These are phyloP conservation scores for Saccharomycopsis selenospora DNA, from an alignment of 805 yeast genomes.

Conservation along the genomic window DNA sequence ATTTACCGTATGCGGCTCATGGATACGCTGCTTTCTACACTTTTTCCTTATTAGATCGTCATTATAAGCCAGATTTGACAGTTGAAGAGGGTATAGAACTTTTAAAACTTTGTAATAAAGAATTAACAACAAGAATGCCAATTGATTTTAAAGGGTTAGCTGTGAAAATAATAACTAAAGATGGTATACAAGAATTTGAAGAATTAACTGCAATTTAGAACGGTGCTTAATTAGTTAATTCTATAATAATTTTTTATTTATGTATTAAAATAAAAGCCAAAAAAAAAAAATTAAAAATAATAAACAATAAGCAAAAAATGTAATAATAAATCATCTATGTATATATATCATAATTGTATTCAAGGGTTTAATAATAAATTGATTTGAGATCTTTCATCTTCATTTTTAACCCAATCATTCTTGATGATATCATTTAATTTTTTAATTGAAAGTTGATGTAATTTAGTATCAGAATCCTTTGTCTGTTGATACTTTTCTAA, in stretches of 20 bases:
- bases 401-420: conserved; percentile 26
- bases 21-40: conserved; percentile 98
- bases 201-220: conserved; percentile 21
- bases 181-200: conserved; percentile 44
- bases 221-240: no score
- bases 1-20: conserved; percentile 93
- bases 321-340: no score
- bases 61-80: conserved; percentile 70
- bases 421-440: conserved; percentile 33
- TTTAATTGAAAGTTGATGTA: conserved; percentile 32
- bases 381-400: no score
- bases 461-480: conserved; percentile 25
- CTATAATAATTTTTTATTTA: no score
- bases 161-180: conserved; percentile 59
- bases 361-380: no score
- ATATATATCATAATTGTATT: no score
- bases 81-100: conserved; percentile 73
- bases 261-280: no score
- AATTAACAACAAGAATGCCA: conserved; percentile 79
- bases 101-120: conserved; percentile 65
- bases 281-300: no score
- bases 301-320: no score
- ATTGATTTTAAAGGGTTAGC: conserved; percentile 86
- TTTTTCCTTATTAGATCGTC: conserved; percentile 82
- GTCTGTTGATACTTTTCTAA: conserved; percentile 24